phyloP scores from a whole-genome alignment of 768 basidiomycete species.

The Boletus edulis region DNA sequence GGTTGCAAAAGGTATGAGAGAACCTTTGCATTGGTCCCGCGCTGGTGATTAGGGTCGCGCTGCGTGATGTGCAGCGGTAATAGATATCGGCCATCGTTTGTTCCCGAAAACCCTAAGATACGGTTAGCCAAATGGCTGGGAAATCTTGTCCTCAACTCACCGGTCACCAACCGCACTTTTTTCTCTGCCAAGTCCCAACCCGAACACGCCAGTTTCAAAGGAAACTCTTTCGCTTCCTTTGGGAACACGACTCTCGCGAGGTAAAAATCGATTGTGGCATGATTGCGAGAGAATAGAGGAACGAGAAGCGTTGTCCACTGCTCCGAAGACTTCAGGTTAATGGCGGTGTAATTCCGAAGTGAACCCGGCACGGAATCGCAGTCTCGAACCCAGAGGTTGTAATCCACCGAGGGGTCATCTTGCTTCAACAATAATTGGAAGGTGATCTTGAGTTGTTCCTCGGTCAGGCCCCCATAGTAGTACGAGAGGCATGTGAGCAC shows the following conservation, averaged over 20 bases:
- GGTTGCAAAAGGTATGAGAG: conserved; percentile 16
- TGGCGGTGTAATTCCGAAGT: conserved; percentile 34
- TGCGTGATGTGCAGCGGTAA: conserved; percentile 14
- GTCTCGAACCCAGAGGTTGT: conserved; percentile 37
- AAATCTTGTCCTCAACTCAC: not conserved
- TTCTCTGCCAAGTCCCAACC: conserved; percentile 52
- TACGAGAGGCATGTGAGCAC: conserved; percentile 13
- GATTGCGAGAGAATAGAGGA: conserved; percentile 38
- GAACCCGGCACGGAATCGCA: conserved; percentile 24
- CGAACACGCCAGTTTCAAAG: conserved; percentile 44
- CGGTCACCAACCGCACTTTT: conserved; percentile 17
- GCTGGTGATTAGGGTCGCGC: too few species aligned
- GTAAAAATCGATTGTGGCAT: conserved; percentile 45
- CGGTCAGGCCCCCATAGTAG: conserved; percentile 45
- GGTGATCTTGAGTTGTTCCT: conserved; percentile 35
- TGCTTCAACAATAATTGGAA: conserved; percentile 39
- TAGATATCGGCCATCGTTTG: conserved; percentile 45
- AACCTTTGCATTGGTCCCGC: too few species aligned
- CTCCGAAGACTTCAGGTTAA: conserved; percentile 42
- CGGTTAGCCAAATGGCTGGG: not conserved
- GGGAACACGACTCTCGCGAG: conserved; percentile 49
- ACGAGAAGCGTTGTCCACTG: conserved; percentile 29
- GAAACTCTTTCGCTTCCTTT: conserved; percentile 47
- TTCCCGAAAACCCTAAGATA: conserved; percentile 44
- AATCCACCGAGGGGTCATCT: conserved; percentile 42